Evolutionary conservation across 106 monocot genomes (phyloP).

Genomic region (Dendrobium nobile): DNA sequence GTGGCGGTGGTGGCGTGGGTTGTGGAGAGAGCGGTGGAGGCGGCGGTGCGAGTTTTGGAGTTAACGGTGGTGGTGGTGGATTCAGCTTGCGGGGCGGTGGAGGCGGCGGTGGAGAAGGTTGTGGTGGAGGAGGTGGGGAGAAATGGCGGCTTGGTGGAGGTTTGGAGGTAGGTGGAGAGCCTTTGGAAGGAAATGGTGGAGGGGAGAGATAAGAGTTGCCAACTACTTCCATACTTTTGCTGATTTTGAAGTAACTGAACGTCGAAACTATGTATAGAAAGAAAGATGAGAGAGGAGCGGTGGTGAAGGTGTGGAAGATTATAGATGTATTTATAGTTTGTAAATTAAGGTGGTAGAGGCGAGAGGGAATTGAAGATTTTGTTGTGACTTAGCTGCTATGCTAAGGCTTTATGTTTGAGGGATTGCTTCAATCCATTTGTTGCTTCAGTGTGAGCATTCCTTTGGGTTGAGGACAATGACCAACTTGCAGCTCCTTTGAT

Average conservation of each 20-base stretch:
- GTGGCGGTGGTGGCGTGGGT: slow-evolving; percentile 14
- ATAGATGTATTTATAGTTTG: neutral
- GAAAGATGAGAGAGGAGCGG: neutral
- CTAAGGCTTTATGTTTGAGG: neutral
- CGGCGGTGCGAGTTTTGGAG: slow-evolving; percentile 2
- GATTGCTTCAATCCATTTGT: slow-evolving; percentile 1
- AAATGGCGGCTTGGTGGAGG: neutral
- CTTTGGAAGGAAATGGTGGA: slow-evolving; percentile 11
- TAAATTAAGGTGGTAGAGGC: neutral
- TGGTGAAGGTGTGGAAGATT: neutral
- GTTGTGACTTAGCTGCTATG: neutral
- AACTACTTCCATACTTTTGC: neutral
- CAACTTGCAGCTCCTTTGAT: too few species aligned
- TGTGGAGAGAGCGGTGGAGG: slow-evolving; percentile 3
- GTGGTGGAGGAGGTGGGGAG: slow-evolving; percentile 1
- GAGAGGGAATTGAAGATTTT: neutral
- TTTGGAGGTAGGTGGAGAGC: neutral
- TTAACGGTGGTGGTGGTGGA: slow-evolving; percentile 9
- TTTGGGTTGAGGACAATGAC: neutral
- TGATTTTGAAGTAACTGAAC: neutral
- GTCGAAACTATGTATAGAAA: neutral
- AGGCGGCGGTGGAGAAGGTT: neutral
- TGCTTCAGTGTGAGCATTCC: neutral
- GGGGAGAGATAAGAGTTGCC: slow-evolving; percentile 9
- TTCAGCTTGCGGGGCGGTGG: neutral